phyloP scores from a whole-genome alignment of 345 rosid species.

The Excoecaria agallocha region DNA sequence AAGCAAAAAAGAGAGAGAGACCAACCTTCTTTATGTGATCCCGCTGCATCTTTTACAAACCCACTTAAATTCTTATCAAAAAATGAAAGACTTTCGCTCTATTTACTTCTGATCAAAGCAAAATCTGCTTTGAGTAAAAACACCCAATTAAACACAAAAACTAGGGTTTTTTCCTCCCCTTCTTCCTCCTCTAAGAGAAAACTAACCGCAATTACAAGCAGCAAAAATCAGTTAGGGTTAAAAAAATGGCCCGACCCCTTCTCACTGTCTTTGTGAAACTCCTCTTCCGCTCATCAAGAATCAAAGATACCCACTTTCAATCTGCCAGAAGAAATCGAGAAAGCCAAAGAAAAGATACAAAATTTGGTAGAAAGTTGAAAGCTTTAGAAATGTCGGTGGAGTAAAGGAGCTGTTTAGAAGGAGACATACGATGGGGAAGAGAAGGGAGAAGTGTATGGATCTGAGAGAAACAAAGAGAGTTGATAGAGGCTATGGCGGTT shows the following conservation, averaged over 20 bases:
- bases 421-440: neutral
- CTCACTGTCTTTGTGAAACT: constrained; percentile 7
- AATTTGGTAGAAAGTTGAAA: neutral
- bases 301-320: neutral
- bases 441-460: neutral
- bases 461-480: neutral
- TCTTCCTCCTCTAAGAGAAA: constrained; percentile 5
- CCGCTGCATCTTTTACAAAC: constrained; percentile 41
- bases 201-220: constrained; percentile 14
- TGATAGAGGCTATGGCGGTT: too few relatives aligned
- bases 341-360: neutral
- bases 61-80: neutral
- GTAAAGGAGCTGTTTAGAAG: too few relatives aligned
- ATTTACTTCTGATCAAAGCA: neutral
- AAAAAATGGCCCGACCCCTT: neutral
- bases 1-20: neutral
- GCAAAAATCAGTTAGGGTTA: neutral
- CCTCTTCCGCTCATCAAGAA: neutral
- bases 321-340: neutral
- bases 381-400: neutral
- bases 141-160: neutral
- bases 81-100: neutral
- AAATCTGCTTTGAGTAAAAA: neutral
- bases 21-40: constrained; percentile 40
- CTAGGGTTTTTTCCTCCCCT: neutral